phyloP scores from a whole-genome alignment of 139 green algal genomes.

The Nannochloris sp. region DNA sequence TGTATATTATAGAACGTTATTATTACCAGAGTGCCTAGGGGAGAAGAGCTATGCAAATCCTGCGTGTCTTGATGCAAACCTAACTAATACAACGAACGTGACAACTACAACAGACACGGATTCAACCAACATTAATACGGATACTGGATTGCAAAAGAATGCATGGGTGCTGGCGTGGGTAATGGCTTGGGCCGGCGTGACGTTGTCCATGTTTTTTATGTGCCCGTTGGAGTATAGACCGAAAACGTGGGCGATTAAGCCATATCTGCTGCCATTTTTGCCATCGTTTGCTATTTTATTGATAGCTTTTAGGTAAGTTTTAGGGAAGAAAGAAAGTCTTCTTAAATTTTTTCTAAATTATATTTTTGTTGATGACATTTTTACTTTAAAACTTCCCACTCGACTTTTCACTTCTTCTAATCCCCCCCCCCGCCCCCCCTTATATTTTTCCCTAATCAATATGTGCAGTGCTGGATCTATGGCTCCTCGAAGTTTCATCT shows the following conservation, averaged over 20 bases:
- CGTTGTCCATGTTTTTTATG: neutral
- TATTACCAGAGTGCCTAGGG: too few species aligned
- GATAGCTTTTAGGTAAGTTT: slow-evolving; percentile 19
- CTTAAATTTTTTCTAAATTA: too few species aligned
- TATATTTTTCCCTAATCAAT: neutral
- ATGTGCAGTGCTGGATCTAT: neutral
- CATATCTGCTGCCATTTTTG: slow-evolving; percentile 28
- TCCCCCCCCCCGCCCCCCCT: too few species aligned
- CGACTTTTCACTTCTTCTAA: too few species aligned
- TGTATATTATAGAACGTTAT: neutral
- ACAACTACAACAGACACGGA: too few species aligned
- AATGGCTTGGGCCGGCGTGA: neutral
- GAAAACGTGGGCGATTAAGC: neutral
- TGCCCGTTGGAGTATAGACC: slow-evolving; percentile 25
- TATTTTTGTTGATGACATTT: slow-evolving; percentile 1
- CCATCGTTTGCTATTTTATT: slow-evolving; percentile 18
- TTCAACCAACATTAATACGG: too few species aligned
- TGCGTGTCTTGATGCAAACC: too few species aligned
- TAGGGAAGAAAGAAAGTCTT: too few species aligned
- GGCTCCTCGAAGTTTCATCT: neutral
- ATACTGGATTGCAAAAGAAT: too few species aligned
- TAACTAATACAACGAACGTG: too few species aligned
- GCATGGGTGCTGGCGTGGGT: neutral
- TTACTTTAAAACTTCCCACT: too few species aligned
- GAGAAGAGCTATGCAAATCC: too few species aligned